Conservation (phyloP, 1,284 basidiomycete genomes). For the Gymnopus androsaceus region DNA sequence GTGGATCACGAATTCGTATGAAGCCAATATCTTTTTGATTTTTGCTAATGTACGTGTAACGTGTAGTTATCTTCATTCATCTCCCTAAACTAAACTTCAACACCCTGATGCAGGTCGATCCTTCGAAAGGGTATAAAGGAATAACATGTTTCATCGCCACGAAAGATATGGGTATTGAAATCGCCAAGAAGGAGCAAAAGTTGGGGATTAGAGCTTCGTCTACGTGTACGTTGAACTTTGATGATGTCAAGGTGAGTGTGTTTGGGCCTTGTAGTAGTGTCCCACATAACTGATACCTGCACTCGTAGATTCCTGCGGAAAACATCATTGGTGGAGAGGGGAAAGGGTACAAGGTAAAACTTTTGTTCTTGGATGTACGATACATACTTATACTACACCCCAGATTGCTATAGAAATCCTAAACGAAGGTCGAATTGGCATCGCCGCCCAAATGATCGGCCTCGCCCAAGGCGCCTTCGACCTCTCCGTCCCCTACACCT, state of each 20-base stretch:
- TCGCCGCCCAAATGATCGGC: constrained; percentile 96
- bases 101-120: constrained; percentile 61
- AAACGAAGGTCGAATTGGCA: constrained; percentile 97
- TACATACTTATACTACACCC: not conserved
- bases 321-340: constrained; percentile 95
- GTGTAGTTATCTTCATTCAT: not conserved
- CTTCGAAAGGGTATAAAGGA: constrained; percentile 96
- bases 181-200: constrained; percentile 99
- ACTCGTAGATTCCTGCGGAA: constrained; percentile 75
- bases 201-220: constrained; percentile 97
- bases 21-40: constrained; percentile 92
- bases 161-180: constrained; percentile 95
- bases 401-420: constrained; percentile 95
- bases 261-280: not conserved
- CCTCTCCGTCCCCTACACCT: constrained; percentile 91
- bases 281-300: not conserved
- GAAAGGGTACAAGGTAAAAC: constrained; percentile 85
- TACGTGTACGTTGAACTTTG: constrained; percentile 95
- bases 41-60: constrained; percentile 81
- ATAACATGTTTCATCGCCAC: constrained; percentile 98
- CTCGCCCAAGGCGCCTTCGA: constrained; percentile 97
- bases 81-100: constrained; percentile 1
- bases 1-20: constrained; percentile 99
- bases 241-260: constrained; percentile 71
- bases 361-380: not conserved